Conservation (phyloP, 768 basidiomycete species). For the Flagelloscypha sp. region DNA sequence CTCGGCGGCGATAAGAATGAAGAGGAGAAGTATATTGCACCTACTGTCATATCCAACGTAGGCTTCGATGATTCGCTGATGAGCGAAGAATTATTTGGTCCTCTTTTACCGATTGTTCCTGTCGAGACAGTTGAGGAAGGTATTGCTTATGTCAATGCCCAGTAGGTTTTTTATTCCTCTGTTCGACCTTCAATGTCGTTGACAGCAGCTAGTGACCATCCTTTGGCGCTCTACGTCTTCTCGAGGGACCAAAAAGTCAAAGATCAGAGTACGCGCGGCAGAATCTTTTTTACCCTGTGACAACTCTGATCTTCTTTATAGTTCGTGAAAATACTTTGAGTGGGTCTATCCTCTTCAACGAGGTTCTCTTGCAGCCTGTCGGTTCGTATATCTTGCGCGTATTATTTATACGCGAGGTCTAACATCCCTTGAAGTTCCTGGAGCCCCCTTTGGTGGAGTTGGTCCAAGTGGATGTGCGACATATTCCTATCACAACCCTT, state of each 20-base stretch:
- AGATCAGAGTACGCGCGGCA: conserved; percentile 41
- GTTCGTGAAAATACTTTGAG: conserved; percentile 66
- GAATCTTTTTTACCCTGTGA: no score
- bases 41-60: conserved; percentile 42
- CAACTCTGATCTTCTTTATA: conserved; percentile 15
- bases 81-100: conserved; percentile 52
- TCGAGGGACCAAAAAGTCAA: conserved; percentile 50
- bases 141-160: conserved; percentile 34
- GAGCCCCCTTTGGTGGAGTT: conserved; percentile 67
- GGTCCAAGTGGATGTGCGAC: conserved; percentile 65
- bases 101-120: conserved; percentile 41
- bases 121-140: conserved; percentile 40
- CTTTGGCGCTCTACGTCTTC: conserved; percentile 49
- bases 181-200: background rate
- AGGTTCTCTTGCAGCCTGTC: conserved; percentile 52
- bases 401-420: background rate
- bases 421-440: conserved; percentile 32
- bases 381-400: conserved; percentile 32
- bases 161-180: conserved; percentile 17
- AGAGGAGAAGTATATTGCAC: conserved; percentile 33
- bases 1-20: conserved; percentile 37
- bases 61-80: conserved; percentile 39
- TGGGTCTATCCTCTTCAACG: conserved; percentile 65
- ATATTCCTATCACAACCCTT: conserved; percentile 1
- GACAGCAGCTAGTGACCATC: conserved; percentile 34